phyloP scores from a whole-genome alignment of 2,329 filamentous ascomycete species.

The Epichloe coenophiala region DNA sequence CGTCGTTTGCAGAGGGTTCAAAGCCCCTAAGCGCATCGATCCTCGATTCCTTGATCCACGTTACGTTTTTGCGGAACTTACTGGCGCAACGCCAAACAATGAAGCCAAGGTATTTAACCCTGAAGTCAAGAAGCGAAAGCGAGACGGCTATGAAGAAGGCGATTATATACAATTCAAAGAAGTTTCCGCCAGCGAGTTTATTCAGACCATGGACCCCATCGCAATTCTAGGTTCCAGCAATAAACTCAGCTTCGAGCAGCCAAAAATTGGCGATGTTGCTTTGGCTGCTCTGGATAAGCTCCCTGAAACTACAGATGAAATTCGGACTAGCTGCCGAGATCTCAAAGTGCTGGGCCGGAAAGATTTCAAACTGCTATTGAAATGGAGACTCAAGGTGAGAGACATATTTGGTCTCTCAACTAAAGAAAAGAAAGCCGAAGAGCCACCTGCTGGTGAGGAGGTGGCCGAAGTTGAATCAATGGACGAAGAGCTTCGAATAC shows the following conservation, averaged over 20 bases:
- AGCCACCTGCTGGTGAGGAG: constrained; percentile 30
- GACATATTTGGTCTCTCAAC: constrained; percentile 74
- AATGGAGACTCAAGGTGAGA: constrained; percentile 79
- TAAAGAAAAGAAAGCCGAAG: constrained; percentile 50
- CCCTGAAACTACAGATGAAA: constrained; percentile 74
- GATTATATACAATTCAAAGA: constrained; percentile 91
- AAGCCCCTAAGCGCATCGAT: constrained; percentile 81
- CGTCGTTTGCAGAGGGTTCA: constrained; percentile 90
- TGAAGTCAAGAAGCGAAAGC: constrained; percentile 91
- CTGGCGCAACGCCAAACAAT: constrained; percentile 77
- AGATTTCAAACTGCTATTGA: constrained; percentile 81
- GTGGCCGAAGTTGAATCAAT: constrained; percentile 75
- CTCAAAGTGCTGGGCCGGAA: constrained; percentile 84
- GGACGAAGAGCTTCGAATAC: constrained; percentile 87
- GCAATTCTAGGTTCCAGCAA: constrained; percentile 80
- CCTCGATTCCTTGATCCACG: constrained; percentile 82
- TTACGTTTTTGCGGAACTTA: constrained; percentile 77
- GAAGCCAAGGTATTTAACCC: constrained; percentile 98
- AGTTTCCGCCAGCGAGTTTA: constrained; percentile 77
- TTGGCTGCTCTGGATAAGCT: constrained; percentile 75
- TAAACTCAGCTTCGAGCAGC: constrained; percentile 68
- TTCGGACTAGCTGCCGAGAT: constrained; percentile 65
- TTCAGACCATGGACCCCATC: constrained; percentile 86
- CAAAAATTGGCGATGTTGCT: constrained; percentile 71
- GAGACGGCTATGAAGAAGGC: constrained; percentile 94